Evolutionary conservation across 2,329 filamentous ascomycete species (phyloP), one percentile per base, ranked within the genome.

Genomic region (Byssothecium circinans): DNA sequence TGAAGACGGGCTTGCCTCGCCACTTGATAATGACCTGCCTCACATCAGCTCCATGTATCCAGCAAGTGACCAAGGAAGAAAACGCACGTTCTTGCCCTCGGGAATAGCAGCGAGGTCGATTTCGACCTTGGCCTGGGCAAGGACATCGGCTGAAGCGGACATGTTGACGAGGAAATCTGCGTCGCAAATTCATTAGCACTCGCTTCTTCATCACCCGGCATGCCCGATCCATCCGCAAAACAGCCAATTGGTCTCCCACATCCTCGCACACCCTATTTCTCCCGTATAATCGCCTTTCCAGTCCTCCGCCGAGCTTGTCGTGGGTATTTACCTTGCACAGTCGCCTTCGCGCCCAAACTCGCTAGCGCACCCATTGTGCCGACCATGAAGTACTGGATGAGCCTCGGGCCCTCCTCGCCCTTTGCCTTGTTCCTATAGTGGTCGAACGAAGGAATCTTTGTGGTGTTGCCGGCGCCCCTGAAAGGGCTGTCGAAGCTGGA

Each of bases 1-100:
- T 91, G 82, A 99, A 99, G 75, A 99, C 91, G 75, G 94, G 94
- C 88, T 99, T 99, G 75, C 94, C 94, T 82, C 94, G 89, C 94
- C 94, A 99, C 82, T 99, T 99, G 83, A 99, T 95, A 75, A 99
- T 95, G 74, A 99, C 87, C 88, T 91, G 68, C 41, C 37, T 48
- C 35, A 17, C 39, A 64, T 47, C 67, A 62, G 49, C 41, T 54
- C 47, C 47, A 17, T 32, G 29, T 15, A 27, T 46, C 42, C 38
- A 23, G 25, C 8, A 15, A 10, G 17, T 20, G 20, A 34, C 22
- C 4, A 19, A 22, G 30, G 39, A 2, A 39, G 30, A 27, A 37
- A 30, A 81, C 87, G 74, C 80, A 91, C 94, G 81, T 99, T 99
- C 88, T 97, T 99, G 83, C 94, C 94, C 82, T 97, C 92, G 56